Conservation (phyloP, 2,329 filamentous ascomycete species). For the Aspergillus chevalieri region DNA sequence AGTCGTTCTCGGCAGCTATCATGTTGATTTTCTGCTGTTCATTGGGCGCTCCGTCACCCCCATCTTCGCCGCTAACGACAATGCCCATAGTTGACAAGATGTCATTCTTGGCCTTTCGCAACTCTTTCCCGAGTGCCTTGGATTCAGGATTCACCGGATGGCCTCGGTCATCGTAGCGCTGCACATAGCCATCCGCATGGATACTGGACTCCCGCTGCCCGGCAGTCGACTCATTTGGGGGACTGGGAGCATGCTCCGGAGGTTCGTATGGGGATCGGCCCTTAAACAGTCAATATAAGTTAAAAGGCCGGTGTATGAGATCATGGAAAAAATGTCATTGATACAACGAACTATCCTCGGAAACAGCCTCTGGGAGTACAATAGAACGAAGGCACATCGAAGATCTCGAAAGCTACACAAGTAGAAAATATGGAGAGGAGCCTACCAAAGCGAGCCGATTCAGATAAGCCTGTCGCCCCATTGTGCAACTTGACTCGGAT, state of each 20-base stretch:
- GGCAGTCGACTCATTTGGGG: conserved; percentile 14
- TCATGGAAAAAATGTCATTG: not conserved
- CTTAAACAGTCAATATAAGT: conserved; percentile 24
- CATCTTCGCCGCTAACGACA: conserved; percentile 39
- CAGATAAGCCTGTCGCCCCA: conserved; percentile 43
- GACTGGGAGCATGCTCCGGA: conserved; percentile 25
- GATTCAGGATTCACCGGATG: conserved; percentile 43
- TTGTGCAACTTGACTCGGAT: conserved; percentile 11
- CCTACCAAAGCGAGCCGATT: conserved; percentile 43
- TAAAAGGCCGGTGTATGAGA: conserved; percentile 1
- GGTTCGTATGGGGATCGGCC: conserved; percentile 43
- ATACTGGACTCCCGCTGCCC: conserved; percentile 18
- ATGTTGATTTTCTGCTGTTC: conserved; percentile 34
- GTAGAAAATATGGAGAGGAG: conserved; percentile 4
- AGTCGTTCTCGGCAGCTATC: conserved; percentile 39
- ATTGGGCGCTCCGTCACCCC: conserved; percentile 27
- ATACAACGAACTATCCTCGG: not conserved
- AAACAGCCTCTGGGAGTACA: not conserved
- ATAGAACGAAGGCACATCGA: not conserved
- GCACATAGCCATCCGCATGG: conserved; percentile 39
- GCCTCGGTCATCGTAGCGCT: conserved; percentile 43
- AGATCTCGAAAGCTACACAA: not conserved
- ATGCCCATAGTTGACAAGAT: conserved; percentile 46
- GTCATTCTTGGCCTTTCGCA: conserved; percentile 46
- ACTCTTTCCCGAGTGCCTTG: conserved; percentile 31